These are phyloP conservation scores for Aspergillus sp. DNA, from an alignment of 2,329 filamentous ascomycete species.

Conservation along the genomic window DNA sequence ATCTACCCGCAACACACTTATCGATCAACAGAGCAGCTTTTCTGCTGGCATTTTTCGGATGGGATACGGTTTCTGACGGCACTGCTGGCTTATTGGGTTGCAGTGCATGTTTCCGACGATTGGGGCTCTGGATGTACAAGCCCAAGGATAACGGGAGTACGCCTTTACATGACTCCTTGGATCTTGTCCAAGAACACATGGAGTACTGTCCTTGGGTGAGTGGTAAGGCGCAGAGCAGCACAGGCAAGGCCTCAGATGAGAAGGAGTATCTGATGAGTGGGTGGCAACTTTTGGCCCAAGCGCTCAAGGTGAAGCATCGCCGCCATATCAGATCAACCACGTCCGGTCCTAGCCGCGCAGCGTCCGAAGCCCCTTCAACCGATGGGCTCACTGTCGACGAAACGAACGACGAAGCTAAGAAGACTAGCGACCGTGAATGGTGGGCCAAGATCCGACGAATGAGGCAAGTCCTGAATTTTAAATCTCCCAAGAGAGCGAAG, in stretches of 20 bases:
- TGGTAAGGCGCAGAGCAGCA: constrained; percentile 56
- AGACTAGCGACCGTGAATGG: constrained; percentile 67
- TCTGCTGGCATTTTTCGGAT: constrained; percentile 68
- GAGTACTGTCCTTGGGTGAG: constrained; percentile 84
- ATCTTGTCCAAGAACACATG: constrained; percentile 70
- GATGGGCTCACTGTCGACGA: constrained; percentile 28
- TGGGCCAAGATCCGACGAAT: constrained; percentile 70
- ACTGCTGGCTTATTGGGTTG: constrained; percentile 69
- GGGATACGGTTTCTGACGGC: constrained; percentile 57
- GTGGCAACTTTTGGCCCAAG: constrained; percentile 45
- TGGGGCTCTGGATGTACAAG: constrained; percentile 93
- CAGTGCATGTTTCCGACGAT: constrained; percentile 77
- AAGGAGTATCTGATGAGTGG: constrained; percentile 38
- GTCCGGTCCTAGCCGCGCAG: constrained; percentile 27
- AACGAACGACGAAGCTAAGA: constrained; percentile 43
- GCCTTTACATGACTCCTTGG: constrained; percentile 51
- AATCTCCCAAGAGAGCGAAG: constrained; percentile 53
- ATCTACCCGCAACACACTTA: constrained; percentile 10
- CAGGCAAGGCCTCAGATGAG: constrained; percentile 28
- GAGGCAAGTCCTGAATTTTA: constrained; percentile 68
- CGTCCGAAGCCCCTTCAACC: constrained; percentile 20
- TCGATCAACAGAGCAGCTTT: constrained; percentile 61
- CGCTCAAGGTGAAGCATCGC: constrained; percentile 40
- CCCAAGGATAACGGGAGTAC: constrained; percentile 60
- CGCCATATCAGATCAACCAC: constrained; percentile 26